phyloP scores from a whole-genome alignment of 2,329 filamentous ascomycete species.

The Colletotrichum eleusines region DNA sequence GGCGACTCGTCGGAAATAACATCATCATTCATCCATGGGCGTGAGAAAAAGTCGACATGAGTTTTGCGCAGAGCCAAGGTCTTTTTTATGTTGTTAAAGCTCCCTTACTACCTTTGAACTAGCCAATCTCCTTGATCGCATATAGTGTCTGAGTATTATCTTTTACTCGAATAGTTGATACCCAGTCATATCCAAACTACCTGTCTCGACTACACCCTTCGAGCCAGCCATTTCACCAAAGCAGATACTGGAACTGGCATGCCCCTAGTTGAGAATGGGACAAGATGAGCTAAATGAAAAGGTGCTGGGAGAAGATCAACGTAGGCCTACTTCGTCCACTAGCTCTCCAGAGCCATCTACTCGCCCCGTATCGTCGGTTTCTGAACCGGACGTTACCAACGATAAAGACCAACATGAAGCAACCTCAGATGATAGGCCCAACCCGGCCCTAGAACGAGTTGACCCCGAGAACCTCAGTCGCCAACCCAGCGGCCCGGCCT shows the following conservation, averaged over 20 bases:
- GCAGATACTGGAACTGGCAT: neutral
- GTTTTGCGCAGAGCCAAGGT: conserved; percentile 11
- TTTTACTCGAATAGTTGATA: neutral
- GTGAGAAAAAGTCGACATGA: conserved; percentile 9
- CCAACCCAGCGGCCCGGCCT: conserved; percentile 51
- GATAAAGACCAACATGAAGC: conserved; percentile 20
- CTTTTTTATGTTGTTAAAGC: neutral
- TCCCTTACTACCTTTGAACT: neutral
- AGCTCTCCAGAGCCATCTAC: neutral
- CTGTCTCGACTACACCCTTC: neutral
- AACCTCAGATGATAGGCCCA: neutral
- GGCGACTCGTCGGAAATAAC: conserved; percentile 36
- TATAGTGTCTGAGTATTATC: too few species aligned
- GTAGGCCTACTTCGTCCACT: neutral
- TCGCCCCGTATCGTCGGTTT: neutral
- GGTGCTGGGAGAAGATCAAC: neutral
- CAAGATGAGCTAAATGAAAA: neutral
- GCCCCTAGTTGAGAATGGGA: conserved; percentile 7
- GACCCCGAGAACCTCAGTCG: conserved; percentile 49
- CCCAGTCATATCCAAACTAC: too few species aligned
- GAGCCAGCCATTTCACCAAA: neutral
- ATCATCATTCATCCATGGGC: conserved; percentile 24
- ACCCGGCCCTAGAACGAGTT: neutral
- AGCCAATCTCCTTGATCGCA: neutral
- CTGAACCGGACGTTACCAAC: neutral